phyloP scores from a whole-genome alignment of 441 rosid species.

The Brassica balearica region DNA sequence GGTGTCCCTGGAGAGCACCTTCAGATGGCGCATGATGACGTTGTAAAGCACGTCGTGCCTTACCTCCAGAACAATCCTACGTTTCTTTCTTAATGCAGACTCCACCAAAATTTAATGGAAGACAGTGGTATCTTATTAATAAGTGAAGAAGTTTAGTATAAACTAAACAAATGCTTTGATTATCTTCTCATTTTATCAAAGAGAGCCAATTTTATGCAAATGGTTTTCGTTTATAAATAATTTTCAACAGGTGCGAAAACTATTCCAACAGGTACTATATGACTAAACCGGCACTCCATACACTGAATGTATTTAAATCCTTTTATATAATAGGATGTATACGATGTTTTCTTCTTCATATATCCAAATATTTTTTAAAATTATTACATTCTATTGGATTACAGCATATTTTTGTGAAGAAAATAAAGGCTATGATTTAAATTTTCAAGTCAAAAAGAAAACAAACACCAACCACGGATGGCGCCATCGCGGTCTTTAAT shows the following conservation, averaged over 20 bases:
- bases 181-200: no score
- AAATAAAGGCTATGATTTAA: not conserved
- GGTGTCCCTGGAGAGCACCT: conserved; percentile 39
- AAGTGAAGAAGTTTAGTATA: no score
- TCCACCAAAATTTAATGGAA: not conserved
- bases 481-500: no score
- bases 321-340: no score
- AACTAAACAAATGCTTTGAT: no score
- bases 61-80: conserved; percentile 16
- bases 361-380: no score
- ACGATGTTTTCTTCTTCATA: no score
- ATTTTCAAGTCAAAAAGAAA: not conserved
- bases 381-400: not conserved
- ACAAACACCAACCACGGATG: no score
- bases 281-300: not conserved
- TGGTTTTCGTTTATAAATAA: no score
- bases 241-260: no score
- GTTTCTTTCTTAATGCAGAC: not conserved
- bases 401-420: not conserved
- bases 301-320: not conserved
- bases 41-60: conserved; percentile 36
- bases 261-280: no score
- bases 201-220: no score
- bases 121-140: not conserved
- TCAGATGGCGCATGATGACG: conserved; percentile 8